phyloP scores from a whole-genome alignment of 768 basidiomycete genomes.

The Russula olivacea region DNA sequence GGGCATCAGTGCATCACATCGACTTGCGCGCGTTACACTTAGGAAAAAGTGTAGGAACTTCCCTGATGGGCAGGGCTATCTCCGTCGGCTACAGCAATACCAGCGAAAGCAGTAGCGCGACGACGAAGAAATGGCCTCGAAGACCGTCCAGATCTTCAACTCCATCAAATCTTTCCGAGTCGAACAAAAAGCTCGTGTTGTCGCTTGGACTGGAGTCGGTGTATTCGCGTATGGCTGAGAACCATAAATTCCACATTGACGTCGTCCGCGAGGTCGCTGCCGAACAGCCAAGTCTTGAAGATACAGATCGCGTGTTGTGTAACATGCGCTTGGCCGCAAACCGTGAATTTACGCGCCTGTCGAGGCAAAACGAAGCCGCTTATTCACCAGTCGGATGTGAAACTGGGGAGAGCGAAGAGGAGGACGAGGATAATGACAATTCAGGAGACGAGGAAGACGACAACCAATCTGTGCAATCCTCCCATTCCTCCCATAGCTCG shows the following conservation, averaged over 20 bases:
- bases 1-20: conserved; percentile 16
- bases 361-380: neutral
- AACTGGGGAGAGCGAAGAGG: conserved; percentile 18
- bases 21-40: conserved; percentile 13
- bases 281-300: conserved; percentile 32
- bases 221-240: conserved; percentile 39
- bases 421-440: conserved; percentile 13
- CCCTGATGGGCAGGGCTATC: neutral
- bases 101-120: neutral
- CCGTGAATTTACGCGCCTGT: conserved; percentile 18
- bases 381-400: neutral
- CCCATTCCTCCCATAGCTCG: neutral
- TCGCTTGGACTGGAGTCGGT: conserved; percentile 32
- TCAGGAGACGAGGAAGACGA: conserved; percentile 8
- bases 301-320: conserved; percentile 37
- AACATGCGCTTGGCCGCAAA: conserved; percentile 38
- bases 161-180: conserved; percentile 22
- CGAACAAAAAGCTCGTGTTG: conserved; percentile 25
- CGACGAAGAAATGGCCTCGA: conserved; percentile 4
- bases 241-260: conserved; percentile 40
- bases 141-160: conserved; percentile 4
- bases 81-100: conserved; percentile 11
- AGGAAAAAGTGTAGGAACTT: neutral
- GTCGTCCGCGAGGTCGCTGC: conserved; percentile 39
- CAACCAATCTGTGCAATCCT: neutral